A percentile compares a stretch with the other conserved stretches of the same genome.
Conservation (phyloP, 257 asterid species). For the Solanum pennellii region DNA sequence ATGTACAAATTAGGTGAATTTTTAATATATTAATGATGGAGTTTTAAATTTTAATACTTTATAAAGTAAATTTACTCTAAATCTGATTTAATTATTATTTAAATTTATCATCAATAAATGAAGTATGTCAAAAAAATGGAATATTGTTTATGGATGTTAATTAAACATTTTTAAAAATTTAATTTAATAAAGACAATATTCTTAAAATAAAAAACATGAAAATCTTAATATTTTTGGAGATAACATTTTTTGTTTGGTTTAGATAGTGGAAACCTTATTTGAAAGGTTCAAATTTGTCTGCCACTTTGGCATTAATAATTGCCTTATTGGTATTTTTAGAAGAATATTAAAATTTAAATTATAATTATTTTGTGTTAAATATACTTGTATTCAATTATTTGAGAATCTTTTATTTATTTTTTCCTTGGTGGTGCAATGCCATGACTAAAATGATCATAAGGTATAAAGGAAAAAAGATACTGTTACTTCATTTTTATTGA, state of each 20-base stretch:
- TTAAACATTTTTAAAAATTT: background rate
- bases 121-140: background rate
- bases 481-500: background rate
- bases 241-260: background rate
- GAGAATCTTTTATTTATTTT: background rate
- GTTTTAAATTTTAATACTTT: background rate
- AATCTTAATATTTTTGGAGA: background rate
- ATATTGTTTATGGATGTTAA: background rate
- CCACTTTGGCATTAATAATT: background rate
- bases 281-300: conserved; percentile 1
- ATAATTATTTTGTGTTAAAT: background rate
- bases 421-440: background rate
- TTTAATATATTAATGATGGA: background rate
- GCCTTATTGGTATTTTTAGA: background rate
- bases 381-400: background rate
- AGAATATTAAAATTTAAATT: background rate
- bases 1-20: background rate
- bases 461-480: background rate
- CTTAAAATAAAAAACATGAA: background rate
- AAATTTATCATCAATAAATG: background rate
- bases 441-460: background rate
- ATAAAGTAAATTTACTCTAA: background rate
- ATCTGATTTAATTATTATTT: background rate
- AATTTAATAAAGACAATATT: background rate
- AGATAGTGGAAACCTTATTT: conserved; percentile 1